A percentile compares a stretch with the other conserved stretches of the same genome.
Evolutionary conservation across 176 grass and related monocot genomes (phyloP).

Genomic region (Ampelocalamus luodianensis): DNA sequence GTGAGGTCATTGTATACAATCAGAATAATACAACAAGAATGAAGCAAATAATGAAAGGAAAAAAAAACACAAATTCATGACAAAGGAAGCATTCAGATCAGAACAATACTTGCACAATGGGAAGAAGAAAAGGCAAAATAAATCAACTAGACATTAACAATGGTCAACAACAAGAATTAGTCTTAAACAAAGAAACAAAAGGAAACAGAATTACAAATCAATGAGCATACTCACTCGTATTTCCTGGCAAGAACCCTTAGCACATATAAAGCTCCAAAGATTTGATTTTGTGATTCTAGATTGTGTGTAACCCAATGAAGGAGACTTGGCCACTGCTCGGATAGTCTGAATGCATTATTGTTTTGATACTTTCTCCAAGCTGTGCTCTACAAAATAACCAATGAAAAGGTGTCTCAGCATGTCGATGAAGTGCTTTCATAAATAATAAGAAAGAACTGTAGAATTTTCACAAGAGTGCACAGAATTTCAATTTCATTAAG

Average conservation of each 20-base stretch:
- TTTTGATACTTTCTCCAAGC: constrained; percentile 97
- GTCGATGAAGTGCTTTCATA: constrained; percentile 30
- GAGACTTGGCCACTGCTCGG: constrained; percentile 90
- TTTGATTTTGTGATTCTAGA: constrained; percentile 74
- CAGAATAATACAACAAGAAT: constrained; percentile 10
- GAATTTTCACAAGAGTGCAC: constrained; percentile 1
- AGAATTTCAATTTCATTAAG: constrained; percentile 33
- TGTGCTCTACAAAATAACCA: constrained; percentile 66
- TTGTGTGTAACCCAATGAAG: constrained; percentile 90
- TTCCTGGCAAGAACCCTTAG: constrained; percentile 89
- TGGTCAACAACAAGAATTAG: not conserved
- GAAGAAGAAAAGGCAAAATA: not conserved
- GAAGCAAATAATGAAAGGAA: not conserved
- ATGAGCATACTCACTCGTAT: constrained; percentile 76
- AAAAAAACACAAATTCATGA: not conserved
- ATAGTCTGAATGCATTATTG: constrained; percentile 88
- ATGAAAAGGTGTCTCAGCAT: constrained; percentile 24
- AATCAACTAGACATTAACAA: not conserved
- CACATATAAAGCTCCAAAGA: constrained; percentile 93
- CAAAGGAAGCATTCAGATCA: constrained; percentile 1
- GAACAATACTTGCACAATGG: not conserved
- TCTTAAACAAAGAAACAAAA: constrained; percentile 7
- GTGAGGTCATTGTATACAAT: not conserved
- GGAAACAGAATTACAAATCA: not conserved
- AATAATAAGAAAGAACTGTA: constrained; percentile 23